Base-by-base conservation (phyloP, 1,139 yeast species). In the Hansenula sp. region DNA sequence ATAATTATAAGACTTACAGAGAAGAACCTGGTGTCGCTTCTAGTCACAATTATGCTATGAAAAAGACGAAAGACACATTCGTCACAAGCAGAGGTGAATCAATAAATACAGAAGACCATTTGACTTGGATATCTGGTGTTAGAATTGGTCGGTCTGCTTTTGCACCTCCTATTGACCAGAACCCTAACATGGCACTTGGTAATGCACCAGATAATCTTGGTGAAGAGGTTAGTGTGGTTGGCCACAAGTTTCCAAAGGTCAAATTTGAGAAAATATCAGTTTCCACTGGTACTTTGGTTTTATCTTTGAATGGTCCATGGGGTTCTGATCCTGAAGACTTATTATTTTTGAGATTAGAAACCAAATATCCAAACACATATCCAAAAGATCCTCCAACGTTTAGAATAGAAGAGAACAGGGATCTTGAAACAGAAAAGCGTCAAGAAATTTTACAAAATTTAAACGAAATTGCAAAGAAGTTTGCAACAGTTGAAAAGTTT, bases 121-220 rank as follows among this genome's bases (percentile, higher is more conserved):
- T 92, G 45, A 81, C 83, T 50, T 92, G 98, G 98, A 82, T 92
- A 32, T 82, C 96, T 0, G 97, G 97, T 36, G 95, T 92, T 7
- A 70, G 92, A 41, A 79, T 76, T 55, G 94, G 94, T 0, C 68
- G 75, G 37, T 64, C 75, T 3, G 73, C 74, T 1, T 64, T 65
- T 46, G 63, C 64, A 2, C 58, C 61, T 11, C 53, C 63, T 1
- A 47, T 59, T 33, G 56, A 52, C 30, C 50, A 48, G 22, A 52
- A 53, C n/a, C 55, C 60, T 3, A 65, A 64, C 42, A 61, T 59
- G 41, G 34, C 41, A 41, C 57, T 43, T 43, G 77, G 68, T 44
- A 75, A 67, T 46, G 73, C 69, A 26, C 89, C 83, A 2, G 75
- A 80, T 16, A 87, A 86, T 53, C 62, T 90, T 19, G 96, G 96